Conservation (phyloP, 2,329 filamentous ascomycete genomes). For the Decorospora gaudefroyi region DNA sequence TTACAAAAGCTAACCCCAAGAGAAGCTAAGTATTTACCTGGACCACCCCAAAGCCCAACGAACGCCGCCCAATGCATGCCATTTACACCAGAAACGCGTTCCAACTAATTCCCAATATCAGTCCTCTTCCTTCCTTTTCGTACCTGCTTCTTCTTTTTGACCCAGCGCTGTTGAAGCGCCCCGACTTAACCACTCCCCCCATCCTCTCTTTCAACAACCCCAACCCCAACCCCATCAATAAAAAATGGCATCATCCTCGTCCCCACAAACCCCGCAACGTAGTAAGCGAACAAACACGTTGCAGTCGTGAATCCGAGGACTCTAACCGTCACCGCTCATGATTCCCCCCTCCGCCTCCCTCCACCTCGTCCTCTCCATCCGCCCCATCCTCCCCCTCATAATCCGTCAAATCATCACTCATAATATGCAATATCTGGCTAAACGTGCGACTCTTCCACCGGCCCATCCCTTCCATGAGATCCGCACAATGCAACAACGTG, state of each 20-base stretch:
- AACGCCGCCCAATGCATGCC: constrained; percentile 3
- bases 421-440: constrained; percentile 58
- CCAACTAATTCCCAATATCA: no score
- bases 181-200: no score
- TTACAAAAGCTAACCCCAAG: no score
- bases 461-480: constrained; percentile 58
- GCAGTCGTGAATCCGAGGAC: constrained; percentile 28
- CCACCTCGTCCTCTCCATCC: constrained; percentile 12
- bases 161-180: constrained; percentile 3
- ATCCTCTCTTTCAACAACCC: background rate
- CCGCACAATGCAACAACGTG: constrained; percentile 58
- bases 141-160: background rate
- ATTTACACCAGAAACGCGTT: no score
- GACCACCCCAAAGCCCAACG: no score
- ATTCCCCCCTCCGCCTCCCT: background rate
- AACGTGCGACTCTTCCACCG: constrained; percentile 58
- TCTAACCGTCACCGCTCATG: constrained; percentile 31
- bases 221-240: background rate
- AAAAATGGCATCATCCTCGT: constrained; percentile 24
- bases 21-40: no score
- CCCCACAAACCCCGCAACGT: constrained; percentile 33
- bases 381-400: constrained; percentile 22
- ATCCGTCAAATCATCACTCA: constrained; percentile 57
- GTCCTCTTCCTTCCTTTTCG: background rate
- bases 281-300: constrained; percentile 28